phyloP scores from a whole-genome alignment of 805 yeast genomes.

The Metschnikowia kunwiensis region DNA sequence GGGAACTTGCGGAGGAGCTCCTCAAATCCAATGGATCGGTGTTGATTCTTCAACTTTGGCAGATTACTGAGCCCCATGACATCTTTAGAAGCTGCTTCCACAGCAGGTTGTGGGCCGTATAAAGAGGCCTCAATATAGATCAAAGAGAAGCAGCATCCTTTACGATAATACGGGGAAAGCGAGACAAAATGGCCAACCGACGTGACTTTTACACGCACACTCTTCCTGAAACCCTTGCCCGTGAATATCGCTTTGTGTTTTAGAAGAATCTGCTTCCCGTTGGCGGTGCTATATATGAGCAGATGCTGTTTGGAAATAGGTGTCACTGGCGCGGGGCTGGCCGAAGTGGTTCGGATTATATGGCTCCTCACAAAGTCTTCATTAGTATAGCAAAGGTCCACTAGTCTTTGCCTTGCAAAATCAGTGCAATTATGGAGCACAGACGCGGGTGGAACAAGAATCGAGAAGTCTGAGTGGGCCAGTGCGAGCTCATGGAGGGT shows the following conservation, averaged over 20 bases:
- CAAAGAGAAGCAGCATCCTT: constrained; percentile 53
- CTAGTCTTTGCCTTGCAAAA: constrained; percentile 29
- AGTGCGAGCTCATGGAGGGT: constrained; percentile 41
- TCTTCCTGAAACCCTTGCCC: constrained; percentile 54
- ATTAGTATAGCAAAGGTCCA: constrained; percentile 50
- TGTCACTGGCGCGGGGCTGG: constrained; percentile 22
- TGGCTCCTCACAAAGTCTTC: constrained; percentile 65
- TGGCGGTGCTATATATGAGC: constrained; percentile 51
- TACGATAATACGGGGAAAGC: constrained; percentile 58
- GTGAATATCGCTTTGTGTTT: constrained; percentile 54
- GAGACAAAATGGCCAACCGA: constrained; percentile 48
- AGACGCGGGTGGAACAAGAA: constrained; percentile 62
- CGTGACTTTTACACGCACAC: constrained; percentile 43
- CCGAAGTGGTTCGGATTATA: constrained; percentile 39
- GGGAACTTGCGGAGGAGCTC: constrained; percentile 38
- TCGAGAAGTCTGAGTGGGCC: constrained; percentile 49
- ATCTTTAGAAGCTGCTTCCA: background rate
- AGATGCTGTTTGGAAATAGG: constrained; percentile 33
- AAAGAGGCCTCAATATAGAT: constrained; percentile 48
- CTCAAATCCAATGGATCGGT: constrained; percentile 29
- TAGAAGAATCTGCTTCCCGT: constrained; percentile 52
- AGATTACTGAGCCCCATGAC: background rate
- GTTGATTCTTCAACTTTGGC: background rate
- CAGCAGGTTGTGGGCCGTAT: constrained; percentile 10
- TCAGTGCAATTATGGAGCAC: constrained; percentile 38